Evolutionary conservation across 345 rosid species (phyloP).

Genomic region (Draba incana): DNA sequence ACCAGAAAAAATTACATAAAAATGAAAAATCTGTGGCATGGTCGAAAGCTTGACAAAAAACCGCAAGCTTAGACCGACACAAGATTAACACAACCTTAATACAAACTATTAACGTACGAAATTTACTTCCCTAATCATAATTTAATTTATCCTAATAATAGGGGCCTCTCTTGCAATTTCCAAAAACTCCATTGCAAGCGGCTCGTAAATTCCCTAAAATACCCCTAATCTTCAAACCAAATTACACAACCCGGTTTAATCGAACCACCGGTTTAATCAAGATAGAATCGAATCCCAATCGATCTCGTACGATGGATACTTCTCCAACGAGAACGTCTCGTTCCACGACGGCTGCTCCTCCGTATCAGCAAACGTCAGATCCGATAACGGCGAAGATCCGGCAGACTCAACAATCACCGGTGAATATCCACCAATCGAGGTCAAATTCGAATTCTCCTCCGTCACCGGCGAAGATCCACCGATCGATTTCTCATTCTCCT

Average conservation of each 20-base stretch:
- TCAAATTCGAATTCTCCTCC: constrained; percentile 31
- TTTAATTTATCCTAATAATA: background rate
- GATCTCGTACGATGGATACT: constrained; percentile 87
- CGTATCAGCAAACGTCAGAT: constrained; percentile 52
- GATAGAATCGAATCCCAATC: constrained; percentile 76
- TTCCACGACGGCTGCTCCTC: constrained; percentile 54
- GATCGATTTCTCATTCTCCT: constrained; percentile 40
- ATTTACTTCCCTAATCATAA: constrained; percentile 12
- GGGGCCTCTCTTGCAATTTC: constrained; percentile 40
- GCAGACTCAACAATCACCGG: constrained; percentile 53
- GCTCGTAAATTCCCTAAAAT: constrained; percentile 24
- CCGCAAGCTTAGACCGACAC: constrained; percentile 45
- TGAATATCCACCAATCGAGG: constrained; percentile 38
- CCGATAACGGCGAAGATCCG: constrained; percentile 67
- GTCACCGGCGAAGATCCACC: constrained; percentile 43
- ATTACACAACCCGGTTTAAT: background rate
- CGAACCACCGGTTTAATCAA: background rate
- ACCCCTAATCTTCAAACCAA: constrained; percentile 30
- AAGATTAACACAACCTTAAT: constrained; percentile 21
- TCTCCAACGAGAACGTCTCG: constrained; percentile 70
- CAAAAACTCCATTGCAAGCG: constrained; percentile 50
- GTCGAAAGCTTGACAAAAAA: constrained; percentile 51
- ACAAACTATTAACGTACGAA: constrained; percentile 27
- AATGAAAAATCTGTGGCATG: constrained; percentile 35
- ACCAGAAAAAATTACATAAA: background rate